Evolutionary conservation across 768 basidiomycete genomes (phyloP).

Genomic region (Russula dissimulans): DNA sequence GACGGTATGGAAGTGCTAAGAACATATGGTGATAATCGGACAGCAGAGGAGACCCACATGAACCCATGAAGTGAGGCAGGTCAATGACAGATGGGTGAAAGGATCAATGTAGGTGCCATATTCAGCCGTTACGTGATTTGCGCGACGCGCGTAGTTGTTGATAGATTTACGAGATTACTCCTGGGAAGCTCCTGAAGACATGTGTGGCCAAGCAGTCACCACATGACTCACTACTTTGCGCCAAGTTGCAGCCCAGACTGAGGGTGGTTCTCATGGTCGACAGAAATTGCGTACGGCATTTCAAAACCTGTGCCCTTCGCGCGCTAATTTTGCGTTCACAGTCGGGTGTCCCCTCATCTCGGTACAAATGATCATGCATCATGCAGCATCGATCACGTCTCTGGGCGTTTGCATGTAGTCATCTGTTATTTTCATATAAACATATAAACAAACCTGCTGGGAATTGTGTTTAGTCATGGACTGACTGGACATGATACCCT

Average conservation of each 20-base stretch:
- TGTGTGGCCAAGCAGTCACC: slow-evolving; percentile 5
- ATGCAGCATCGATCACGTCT: too few species aligned
- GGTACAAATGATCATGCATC: neutral
- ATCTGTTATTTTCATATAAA: neutral
- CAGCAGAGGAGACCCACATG: neutral
- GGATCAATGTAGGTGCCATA: neutral
- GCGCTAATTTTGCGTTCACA: neutral
- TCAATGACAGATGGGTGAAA: neutral
- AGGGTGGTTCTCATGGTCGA: neutral
- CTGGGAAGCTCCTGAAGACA: neutral
- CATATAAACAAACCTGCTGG: too few species aligned
- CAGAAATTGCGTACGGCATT: neutral
- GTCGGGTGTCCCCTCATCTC: neutral
- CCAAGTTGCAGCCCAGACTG: neutral
- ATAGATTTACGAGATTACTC: slow-evolving; percentile 1
- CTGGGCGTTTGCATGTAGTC: too few species aligned
- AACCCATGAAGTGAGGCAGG: neutral
- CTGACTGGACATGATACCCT: neutral
- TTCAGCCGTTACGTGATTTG: slow-evolving; percentile 1
- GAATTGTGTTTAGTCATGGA: too few species aligned
- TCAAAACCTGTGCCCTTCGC: neutral
- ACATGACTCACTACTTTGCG: slow-evolving; percentile 2
- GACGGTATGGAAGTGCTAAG: neutral
- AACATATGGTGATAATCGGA: slow-evolving; percentile 1
- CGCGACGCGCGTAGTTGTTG: neutral